Evolutionary conservation across 352 stramenopile species (phyloP), one percentile per base, ranked within the genome.

Genomic region (Phytophthora europaea): DNA sequence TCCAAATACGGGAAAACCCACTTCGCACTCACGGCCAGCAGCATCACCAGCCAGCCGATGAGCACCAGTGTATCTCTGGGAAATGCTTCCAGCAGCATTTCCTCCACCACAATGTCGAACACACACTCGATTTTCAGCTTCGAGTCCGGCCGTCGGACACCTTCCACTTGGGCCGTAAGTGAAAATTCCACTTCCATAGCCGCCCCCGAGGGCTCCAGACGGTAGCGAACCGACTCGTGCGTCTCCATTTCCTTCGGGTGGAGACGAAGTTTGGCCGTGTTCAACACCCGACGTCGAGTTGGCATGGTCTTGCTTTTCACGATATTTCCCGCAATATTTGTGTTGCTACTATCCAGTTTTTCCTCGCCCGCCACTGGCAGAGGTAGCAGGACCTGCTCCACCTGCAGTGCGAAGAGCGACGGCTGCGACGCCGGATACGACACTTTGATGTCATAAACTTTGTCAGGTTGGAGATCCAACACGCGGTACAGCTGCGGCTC

Each of bases 381-480:
- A 15, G 75, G 63, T 7, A 76, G 50, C 20, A 89, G 26, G 38
- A 91, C 65, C 6, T 74, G 75, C 62, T 81, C 76, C 36, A 90
- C 67, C 26, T 87, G 76, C 16, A 94, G 66, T 4, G 65, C 63
- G 65, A 94, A 92, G 1, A 73, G 43, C 1, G 84, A 91, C 2
- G 87, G 87, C 20, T 89, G 63, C 6, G 84, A 84, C 3, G 87
- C 84, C 3, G 83, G 76, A 47, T 92, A 94, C 68, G 87, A 94
- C 59, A 94, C 78, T 76, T 94, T 94, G 70, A 94, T 76, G 65
- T 93, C 86, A 76, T 93, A 94, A 18, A 90, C 78, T 15, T 67
- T 76, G 65, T 26, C 22, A 0, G 80, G 75, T 4, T 84, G 70
- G 12, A 94, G 75, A 12, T 82, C 68, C 34, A 74, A 73, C n/a